Percentiles rank a stretch among this genome's conserved stretches.
Conservation (phyloP, 495 filamentous ascomycete species). For the Massariosphaeria phaeospora region DNA sequence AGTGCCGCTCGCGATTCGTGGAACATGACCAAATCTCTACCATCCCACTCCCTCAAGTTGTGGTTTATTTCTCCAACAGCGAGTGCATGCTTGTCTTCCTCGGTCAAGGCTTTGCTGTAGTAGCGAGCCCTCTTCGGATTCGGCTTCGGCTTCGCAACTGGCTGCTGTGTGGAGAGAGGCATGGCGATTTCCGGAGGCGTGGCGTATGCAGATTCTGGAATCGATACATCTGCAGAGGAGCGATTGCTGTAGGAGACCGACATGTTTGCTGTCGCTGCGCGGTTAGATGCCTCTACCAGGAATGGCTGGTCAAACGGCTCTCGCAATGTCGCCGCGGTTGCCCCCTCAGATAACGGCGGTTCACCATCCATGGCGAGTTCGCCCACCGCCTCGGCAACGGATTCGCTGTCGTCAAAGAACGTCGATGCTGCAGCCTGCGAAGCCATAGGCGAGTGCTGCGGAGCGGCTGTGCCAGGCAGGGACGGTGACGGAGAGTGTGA, state of each 20-base stretch:
- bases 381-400: neutral
- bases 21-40: neutral
- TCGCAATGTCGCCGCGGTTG: neutral
- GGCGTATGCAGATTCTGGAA: no score
- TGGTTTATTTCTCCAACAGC: slow-evolving; percentile 1
- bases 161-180: neutral
- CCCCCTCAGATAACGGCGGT: neutral
- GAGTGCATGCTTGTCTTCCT: slow-evolving; percentile 14
- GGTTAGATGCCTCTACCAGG: neutral
- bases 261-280: neutral
- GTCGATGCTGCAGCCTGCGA: no score
- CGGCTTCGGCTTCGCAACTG: neutral
- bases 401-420: neutral
- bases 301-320: neutral
- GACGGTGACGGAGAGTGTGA: no score
- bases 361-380: neutral
- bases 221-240: no score
- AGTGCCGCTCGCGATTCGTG: neutral
- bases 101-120: slow-evolving; percentile 4
- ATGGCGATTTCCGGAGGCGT: neutral
- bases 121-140: slow-evolving; percentile 7
- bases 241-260: neutral
- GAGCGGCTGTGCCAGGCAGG: no score
- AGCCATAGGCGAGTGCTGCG: no score
- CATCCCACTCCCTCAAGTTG: slow-evolving; percentile 2